Evolutionary conservation across 805 yeast species (phyloP).

Genomic region (Allodekkera sacchari): DNA sequence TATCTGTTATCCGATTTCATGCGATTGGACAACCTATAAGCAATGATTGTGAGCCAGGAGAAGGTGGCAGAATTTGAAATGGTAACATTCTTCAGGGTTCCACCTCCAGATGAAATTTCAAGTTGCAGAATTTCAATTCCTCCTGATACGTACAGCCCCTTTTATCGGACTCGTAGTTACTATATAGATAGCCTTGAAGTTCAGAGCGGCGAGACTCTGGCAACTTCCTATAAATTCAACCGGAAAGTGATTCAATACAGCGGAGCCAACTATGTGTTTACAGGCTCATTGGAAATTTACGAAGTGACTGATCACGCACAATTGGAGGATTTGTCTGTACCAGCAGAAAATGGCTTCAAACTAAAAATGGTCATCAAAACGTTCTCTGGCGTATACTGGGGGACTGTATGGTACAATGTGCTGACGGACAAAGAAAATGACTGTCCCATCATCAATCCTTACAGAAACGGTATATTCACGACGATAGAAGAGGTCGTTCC

Average conservation of each 20-base stretch:
- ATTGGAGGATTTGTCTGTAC: conserved; percentile 6
- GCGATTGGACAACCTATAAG: no score
- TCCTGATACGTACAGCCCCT: background rate
- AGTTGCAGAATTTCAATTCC: background rate
- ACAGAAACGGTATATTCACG: conserved; percentile 7
- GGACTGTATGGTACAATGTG: conserved; percentile 6
- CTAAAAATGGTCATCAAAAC: conserved; percentile 9
- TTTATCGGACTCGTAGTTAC: conserved; percentile 1
- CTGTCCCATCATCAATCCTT: conserved; percentile 7
- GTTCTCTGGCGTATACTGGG: conserved; percentile 11
- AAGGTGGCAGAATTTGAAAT: conserved; percentile 17
- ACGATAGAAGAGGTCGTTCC: conserved; percentile 15
- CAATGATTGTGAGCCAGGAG: conserved; percentile 8
- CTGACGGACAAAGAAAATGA: conserved; percentile 1
- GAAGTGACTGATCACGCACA: conserved; percentile 7
- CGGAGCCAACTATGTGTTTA: conserved; percentile 12
- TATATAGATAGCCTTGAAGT: background rate
- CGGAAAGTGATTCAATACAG: conserved; percentile 11
- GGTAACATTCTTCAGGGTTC: conserved; percentile 19
- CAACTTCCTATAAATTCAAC: conserved; percentile 9
- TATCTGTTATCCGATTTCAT: no score
- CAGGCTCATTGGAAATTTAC: conserved; percentile 16
- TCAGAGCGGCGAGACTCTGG: no score
- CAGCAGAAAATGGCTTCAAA: conserved; percentile 9
- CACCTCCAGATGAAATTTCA: conserved; percentile 10